Base-by-base conservation (phyloP, 2,329 filamentous ascomycete genomes). In the Tolypocladium ovalisporum region DNA sequence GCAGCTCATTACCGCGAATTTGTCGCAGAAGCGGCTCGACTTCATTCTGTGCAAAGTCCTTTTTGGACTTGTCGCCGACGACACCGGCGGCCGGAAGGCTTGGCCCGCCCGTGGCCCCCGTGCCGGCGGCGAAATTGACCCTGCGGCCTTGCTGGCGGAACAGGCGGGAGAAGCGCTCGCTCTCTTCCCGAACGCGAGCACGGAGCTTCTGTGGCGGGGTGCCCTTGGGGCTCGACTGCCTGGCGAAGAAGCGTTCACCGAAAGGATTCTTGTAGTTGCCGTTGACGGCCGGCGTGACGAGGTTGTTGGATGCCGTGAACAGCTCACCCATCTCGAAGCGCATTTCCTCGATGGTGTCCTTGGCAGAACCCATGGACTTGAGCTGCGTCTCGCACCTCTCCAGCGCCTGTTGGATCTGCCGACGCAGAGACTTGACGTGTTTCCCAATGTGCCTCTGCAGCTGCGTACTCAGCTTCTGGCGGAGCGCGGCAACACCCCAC, bases 201-300 rank as follows among this genome's bases (percentile, higher is more conserved):
- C 78, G 74, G 8, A 80, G 70, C 62, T 80, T 79, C 57, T 79
- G 77, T 0, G 77, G 73, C 0, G 78, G 78, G 0, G 78, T 80
- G 29, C 77, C 78, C 58, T 75, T 75, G 15, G 77, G 75, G 49
- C 72, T 76, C 3, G 76, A 77, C 13, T 77, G 76, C 10, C 76
- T 70, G 8, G 77, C 72, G 64, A 80, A 80, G 69, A 80, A 80
- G 56, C 70, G 72, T 63, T 78, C 77, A 57, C 76, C 75, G 19
- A 78, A 76, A 0, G 78, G 78, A 59, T 80, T 80, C 70, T 80
- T 80, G 73, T 80, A 80, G 68, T 78, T 79, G 54, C 78, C 78
- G 56, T 80, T 77, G 32, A 80, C 76, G 42, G 78, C 77, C 3
- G 78, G 78, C 1, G 76, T 79, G 40, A 80, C 76, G n/a, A 80